Percentiles rank a stretch among this genome's conserved stretches.
Evolutionary conservation across 2,329 filamentous ascomycete genomes (phyloP).

Genomic region (Proliferodiscus dingleyae): DNA sequence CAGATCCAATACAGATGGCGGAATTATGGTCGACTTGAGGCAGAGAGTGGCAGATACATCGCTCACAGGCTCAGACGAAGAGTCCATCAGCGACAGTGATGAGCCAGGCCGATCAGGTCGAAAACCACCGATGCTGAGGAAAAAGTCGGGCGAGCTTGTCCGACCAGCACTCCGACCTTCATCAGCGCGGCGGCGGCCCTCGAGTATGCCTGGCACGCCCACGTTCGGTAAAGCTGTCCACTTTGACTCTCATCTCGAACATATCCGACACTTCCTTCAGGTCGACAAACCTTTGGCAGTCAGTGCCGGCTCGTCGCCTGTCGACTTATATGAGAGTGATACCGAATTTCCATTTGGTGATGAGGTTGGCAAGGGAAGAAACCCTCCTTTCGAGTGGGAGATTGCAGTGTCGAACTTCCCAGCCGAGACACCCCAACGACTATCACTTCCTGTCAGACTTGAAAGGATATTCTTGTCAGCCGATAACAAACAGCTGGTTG

Average conservation of each 20-base stretch:
- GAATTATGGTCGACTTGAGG: conserved; percentile 36
- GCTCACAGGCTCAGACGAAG: conserved; percentile 53
- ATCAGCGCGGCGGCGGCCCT: conserved; percentile 71
- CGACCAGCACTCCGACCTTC: conserved; percentile 81
- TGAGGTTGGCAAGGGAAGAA: conserved; percentile 35
- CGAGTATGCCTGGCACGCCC: conserved; percentile 95
- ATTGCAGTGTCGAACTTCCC: conserved; percentile 83
- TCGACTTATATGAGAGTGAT: conserved; percentile 82
- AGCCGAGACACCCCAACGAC: conserved; percentile 56
- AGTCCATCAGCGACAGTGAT: conserved; percentile 47
- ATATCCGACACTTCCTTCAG: conserved; percentile 92
- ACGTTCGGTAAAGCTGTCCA: conserved; percentile 97
- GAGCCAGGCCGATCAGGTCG: conserved; percentile 50
- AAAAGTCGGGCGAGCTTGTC: conserved; percentile 97
- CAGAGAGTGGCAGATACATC: conserved; percentile 43
- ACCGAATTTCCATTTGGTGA: conserved; percentile 79
- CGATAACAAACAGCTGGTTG: conserved; percentile 82
- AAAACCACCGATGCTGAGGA: conserved; percentile 91
- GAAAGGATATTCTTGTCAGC: conserved; percentile 82
- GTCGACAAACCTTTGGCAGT: conserved; percentile 93
- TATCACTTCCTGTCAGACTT: conserved; percentile 65
- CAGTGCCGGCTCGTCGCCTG: conserved; percentile 87
- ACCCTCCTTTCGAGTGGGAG: conserved; percentile 74
- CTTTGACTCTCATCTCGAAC: conserved; percentile 93
- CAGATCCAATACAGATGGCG: conserved; percentile 41